Base-by-base conservation (phyloP, 2,329 filamentous ascomycete species). In the Pseudogymnoascus sp. region DNA sequence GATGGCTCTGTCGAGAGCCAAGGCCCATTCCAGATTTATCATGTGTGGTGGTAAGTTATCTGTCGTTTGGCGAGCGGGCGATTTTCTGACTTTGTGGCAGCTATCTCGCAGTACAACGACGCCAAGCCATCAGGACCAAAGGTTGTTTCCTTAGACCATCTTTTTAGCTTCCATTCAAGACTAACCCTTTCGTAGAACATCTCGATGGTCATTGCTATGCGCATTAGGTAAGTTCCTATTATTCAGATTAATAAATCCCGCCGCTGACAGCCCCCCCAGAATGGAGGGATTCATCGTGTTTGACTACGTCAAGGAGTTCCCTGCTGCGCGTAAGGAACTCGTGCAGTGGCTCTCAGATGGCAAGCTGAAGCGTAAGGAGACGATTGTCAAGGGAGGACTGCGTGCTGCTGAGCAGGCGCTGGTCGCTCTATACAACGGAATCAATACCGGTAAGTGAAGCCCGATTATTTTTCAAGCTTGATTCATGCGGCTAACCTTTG, bases 271-370 rank as follows among this genome's bases (percentile, higher is more conserved):
- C 71, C 70, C 11, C 68, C 73, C 70, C 70, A 80, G 76, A 62
- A 84, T 90, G 79, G 80, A 88, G 75, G 87, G 87, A 0, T 92
- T 92, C 75, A 87, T 92, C 66, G 82, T 91, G 59, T 83, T 89
- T 63, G 89, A 92, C 72, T 90, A 81, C 70, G 75, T 73, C 4
- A 76, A 81, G 61, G 79, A 87, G 69, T 89, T 82, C 71, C 70
- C 79, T 0, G 73, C 76, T 44, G 89, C 87, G 0, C 75, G 82
- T 67, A 77, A 81, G 70, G 80, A 91, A 68, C 76, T 92, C 12
- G 80, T 80, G 1, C 74, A 82, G 66, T 92, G 89, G 88, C 72
- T 91, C n/a, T 76, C 77, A 1, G 84, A 90, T 71, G 89, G 89
- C 60, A 90, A 86, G 76, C 74, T 92, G 66, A 84, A 89, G 80